phyloP scores from a whole-genome alignment of 176 grass and related monocot genomes.

The Oryza glumipatula region DNA sequence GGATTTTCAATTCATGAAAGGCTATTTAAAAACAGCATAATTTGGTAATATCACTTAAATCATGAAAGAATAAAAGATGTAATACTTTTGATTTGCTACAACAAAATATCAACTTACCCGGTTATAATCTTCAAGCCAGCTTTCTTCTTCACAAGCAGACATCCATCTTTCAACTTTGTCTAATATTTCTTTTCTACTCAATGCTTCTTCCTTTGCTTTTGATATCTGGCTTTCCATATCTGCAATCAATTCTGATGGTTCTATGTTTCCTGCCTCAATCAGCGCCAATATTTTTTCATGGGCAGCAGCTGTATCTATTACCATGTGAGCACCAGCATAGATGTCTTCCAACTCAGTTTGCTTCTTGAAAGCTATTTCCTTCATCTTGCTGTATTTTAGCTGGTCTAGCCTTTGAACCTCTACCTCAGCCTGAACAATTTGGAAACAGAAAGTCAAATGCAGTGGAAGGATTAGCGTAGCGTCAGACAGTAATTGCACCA shows the following conservation, averaged over 20 bases:
- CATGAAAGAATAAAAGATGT: neutral
- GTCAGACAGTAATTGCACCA: neutral
- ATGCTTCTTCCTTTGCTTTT: conserved; percentile 95
- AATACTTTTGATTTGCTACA: conserved; percentile 1
- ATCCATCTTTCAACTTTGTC: conserved; percentile 98
- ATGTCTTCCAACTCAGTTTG: conserved; percentile 85
- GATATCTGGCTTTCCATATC: conserved; percentile 92
- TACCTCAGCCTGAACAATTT: conserved; percentile 63
- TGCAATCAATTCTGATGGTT: conserved; percentile 92
- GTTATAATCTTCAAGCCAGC: conserved; percentile 99
- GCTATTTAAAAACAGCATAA: conserved; percentile 15
- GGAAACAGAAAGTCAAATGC: conserved; percentile 24
- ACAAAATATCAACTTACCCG: conserved; percentile 53
- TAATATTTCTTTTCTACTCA: conserved; percentile 96
- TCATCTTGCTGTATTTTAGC: conserved; percentile 91
- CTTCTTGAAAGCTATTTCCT: conserved; percentile 93
- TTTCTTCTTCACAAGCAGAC: conserved; percentile 98
- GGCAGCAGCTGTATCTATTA: conserved; percentile 76
- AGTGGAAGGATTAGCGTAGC: conserved; percentile 2
- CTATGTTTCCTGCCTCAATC: conserved; percentile 90
- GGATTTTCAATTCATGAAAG: conserved; percentile 30
- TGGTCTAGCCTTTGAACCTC: conserved; percentile 83
- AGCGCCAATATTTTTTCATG: conserved; percentile 78
- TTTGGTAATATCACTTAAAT: conserved; percentile 16
- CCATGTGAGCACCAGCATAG: conserved; percentile 79